A percentile compares a stretch with the other conserved stretches of the same genome.
Conservation (phyloP, 2,329 filamentous ascomycete genomes). For the Claviceps arundinis region DNA sequence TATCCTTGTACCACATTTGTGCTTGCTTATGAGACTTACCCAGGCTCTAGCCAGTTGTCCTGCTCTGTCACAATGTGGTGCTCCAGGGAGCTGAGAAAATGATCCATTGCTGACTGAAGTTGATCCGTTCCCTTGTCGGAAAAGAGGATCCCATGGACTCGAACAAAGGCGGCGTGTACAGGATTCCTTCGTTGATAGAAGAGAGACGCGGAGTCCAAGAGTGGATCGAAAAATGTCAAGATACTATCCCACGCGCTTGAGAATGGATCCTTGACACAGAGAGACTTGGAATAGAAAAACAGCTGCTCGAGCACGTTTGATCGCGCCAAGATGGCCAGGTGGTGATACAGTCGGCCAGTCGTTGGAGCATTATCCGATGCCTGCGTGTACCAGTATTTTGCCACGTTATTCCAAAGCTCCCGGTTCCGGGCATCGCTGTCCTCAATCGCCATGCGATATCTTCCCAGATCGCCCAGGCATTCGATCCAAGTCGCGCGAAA, state of each 20-base stretch:
- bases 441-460: conserved; percentile 84
- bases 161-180: conserved; percentile 48
- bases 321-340: conserved; percentile 65
- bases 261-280: conserved; percentile 57
- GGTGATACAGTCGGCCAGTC: conserved; percentile 73
- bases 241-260: conserved; percentile 55
- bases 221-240: conserved; percentile 52
- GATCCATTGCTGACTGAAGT: conserved; percentile 28
- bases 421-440: conserved; percentile 62
- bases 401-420: conserved; percentile 71
- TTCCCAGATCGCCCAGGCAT: conserved; percentile 72
- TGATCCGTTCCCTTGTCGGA: conserved; percentile 32
- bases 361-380: conserved; percentile 65
- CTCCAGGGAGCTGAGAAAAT: conserved; percentile 43
- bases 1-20: too few species aligned
- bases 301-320: conserved; percentile 59
- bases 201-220: conserved; percentile 24
- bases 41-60: conserved; percentile 38
- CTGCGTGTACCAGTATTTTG: conserved; percentile 71
- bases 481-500: conserved; percentile 92
- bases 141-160: conserved; percentile 51
- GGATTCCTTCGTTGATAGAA: conserved; percentile 18
- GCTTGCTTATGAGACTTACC: conserved; percentile 14
- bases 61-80: conserved; percentile 36
- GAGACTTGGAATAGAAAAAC: conserved; percentile 57